Base-by-base conservation (phyloP, 1,284 basidiomycete genomes). In the Ustilago crameri region DNA sequence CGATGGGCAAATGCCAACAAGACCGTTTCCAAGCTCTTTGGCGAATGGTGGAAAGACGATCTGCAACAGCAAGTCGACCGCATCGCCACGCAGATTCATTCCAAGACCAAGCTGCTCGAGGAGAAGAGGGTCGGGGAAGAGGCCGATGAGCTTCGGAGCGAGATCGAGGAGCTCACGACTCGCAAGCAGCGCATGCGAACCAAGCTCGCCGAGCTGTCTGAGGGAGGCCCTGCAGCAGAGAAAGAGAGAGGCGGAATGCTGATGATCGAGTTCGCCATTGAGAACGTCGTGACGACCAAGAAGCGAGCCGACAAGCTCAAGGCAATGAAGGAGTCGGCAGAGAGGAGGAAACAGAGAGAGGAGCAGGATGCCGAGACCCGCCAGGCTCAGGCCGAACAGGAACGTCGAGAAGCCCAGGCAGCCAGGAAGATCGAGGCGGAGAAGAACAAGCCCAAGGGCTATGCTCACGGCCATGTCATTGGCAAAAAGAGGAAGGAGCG, bases 1-100 rank as follows among this genome's bases (percentile, higher is more conserved):
- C 88, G 95, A 22, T 98, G 93, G 92, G 90, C 91, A 17, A 99
- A 98, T 85, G 95, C 92, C 81, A 95, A 95, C 84, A 71, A 71
- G 24, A 46, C 54, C 3, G 62, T 80, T 17, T 48, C 42, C 4
- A 63, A 64, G 22, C 57, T 80, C 0, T 67, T 83, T 20, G 47
- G 53, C 23, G 66, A 74, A 49, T 82, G 76, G 78, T 78, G 75
- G 72, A 55, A 44, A 10, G 74, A 79, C 17, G 81, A 82, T 23
- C 76, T 82, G 3, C 62, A 68, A 34, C 51, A 56, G 23, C 60
- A 61, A 26, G 51, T 69, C 10, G 64, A 68, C 10, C 48, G 59
- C 14, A 57, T 77, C 38, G 53, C 65, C 10, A 77, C 74, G 20
- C 60, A 69, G 40, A 63, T 74, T 30, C 60, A 71, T 20, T 34